A percentile compares a stretch with the other conserved stretches of the same genome.
Conservation (phyloP, 2,329 filamentous ascomycete genomes). For the Biscogniauxia sp. region DNA sequence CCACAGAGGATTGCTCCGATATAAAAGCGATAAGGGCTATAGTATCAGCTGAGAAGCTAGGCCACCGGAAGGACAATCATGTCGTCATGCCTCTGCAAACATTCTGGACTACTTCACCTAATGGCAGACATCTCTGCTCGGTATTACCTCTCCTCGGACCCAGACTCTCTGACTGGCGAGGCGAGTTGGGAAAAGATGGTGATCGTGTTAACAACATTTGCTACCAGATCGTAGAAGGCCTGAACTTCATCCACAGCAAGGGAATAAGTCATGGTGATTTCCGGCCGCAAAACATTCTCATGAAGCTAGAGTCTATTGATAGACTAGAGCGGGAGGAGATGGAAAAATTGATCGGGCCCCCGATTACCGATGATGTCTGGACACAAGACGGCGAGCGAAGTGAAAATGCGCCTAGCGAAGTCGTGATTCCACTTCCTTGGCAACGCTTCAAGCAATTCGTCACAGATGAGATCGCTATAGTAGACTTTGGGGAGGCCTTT, state of each 20-base stretch:
- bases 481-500: conserved; percentile 8
- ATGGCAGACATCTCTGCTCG: conserved; percentile 7
- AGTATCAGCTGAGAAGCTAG: not conserved
- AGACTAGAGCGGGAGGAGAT: conserved; percentile 2
- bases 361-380: not conserved
- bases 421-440: not conserved
- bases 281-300: conserved; percentile 2
- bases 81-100: not conserved
- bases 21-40: not conserved
- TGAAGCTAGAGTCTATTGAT: conserved; percentile 4
- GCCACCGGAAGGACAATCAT: not conserved
- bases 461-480: conserved; percentile 2
- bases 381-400: not conserved
- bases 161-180: not conserved
- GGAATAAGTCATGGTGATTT: conserved; percentile 8
- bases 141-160: conserved; percentile 1
- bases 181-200: not conserved
- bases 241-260: not conserved
- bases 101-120: conserved; percentile 5
- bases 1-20: not conserved
- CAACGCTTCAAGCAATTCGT: not conserved
- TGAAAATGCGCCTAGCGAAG: not conserved
- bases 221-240: not conserved
- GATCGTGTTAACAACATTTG: not conserved
- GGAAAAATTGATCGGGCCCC: not conserved